These are phyloP conservation scores for Alternaria ethzedia DNA, from an alignment of 2,329 filamentous ascomycete species.

Conservation along the genomic window DNA sequence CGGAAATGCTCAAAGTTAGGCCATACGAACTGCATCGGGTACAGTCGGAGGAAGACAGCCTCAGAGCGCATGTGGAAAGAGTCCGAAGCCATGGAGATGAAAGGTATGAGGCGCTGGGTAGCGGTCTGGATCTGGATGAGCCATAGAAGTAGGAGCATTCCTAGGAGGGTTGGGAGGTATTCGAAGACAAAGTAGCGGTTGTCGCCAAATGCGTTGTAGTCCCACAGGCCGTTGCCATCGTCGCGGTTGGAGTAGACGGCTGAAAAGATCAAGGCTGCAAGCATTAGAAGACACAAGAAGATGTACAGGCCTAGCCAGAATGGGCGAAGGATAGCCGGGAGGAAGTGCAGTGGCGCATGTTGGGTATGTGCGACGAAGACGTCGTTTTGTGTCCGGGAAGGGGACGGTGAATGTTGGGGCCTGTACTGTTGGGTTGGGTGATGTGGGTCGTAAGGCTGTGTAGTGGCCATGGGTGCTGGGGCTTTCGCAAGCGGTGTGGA, in stretches of 20 bases:
- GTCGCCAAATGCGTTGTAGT: conserved; percentile 73
- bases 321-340: conserved; percentile 74
- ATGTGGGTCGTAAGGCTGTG: conserved; percentile 4
- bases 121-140: conserved; percentile 76
- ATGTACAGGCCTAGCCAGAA: conserved; percentile 67
- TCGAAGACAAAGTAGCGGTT: conserved; percentile 84
- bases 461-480: conserved; percentile 9
- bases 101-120: conserved; percentile 78
- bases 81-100: conserved; percentile 75
- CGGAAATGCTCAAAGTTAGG: conserved; percentile 72
- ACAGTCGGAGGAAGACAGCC: conserved; percentile 67
- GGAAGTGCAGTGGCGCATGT: conserved; percentile 65
- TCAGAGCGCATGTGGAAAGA: conserved; percentile 65
- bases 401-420: conserved; percentile 13
- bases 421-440: conserved; percentile 1
- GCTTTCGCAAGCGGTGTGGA: conserved; percentile 12
- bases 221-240: conserved; percentile 68
- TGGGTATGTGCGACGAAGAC: conserved; percentile 57
- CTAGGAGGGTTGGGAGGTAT: conserved; percentile 81
- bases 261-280: conserved; percentile 73
- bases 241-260: conserved; percentile 54
- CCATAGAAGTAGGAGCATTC: conserved; percentile 75
- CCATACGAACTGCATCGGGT: conserved; percentile 69
- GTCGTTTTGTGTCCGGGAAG: conserved; percentile 38
- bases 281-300: conserved; percentile 70